Conservation (phyloP, 2,329 filamentous ascomycete genomes). For the Exophiala spinifera region DNA sequence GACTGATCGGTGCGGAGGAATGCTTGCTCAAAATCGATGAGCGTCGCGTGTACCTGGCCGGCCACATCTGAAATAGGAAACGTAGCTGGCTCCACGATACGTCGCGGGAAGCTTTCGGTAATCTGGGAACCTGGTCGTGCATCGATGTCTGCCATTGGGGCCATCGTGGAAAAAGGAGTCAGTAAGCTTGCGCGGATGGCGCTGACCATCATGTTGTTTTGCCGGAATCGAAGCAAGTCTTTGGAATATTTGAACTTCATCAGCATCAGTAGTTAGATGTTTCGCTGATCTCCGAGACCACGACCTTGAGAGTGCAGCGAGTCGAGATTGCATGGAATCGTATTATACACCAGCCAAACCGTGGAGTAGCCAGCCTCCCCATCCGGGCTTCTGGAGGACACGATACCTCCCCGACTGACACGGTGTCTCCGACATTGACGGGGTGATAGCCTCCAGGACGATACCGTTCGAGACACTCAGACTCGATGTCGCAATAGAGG, state of each 20-base stretch:
- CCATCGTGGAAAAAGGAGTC: conserved; percentile 27
- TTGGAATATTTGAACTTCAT: conserved; percentile 17
- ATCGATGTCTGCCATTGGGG: conserved; percentile 29
- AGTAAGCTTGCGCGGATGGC: conserved; percentile 9
- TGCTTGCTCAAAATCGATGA: conserved; percentile 26
- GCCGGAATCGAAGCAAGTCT: conserved; percentile 12
- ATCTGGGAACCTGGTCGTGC: conserved; percentile 10
- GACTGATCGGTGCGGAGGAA: conserved; percentile 14
- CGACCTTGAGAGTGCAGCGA: conserved; percentile 16
- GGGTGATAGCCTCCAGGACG: conserved; percentile 37
- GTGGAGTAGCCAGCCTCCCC: conserved; percentile 42
- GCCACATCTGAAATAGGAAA: conserved; percentile 3
- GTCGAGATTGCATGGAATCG: conserved; percentile 29
- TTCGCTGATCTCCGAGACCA: conserved; percentile 14
- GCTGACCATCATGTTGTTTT: conserved; percentile 16
- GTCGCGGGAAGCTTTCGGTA: conserved; percentile 15
- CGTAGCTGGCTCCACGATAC: conserved; percentile 19
- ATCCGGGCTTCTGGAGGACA: conserved; percentile 43
- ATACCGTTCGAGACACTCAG: conserved; percentile 34
- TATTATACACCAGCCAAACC: conserved; percentile 42
- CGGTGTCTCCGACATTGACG: conserved; percentile 33
- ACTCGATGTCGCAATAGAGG: conserved; percentile 13
- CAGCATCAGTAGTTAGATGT: no score
- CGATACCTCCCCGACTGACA: conserved; percentile 34
- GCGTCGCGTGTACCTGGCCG: conserved; percentile 14